Evolutionary conservation across 169 alveolate genomes (phyloP), one percentile per base, ranked within the genome.

Genomic region (Eimeria praecox): DNA sequence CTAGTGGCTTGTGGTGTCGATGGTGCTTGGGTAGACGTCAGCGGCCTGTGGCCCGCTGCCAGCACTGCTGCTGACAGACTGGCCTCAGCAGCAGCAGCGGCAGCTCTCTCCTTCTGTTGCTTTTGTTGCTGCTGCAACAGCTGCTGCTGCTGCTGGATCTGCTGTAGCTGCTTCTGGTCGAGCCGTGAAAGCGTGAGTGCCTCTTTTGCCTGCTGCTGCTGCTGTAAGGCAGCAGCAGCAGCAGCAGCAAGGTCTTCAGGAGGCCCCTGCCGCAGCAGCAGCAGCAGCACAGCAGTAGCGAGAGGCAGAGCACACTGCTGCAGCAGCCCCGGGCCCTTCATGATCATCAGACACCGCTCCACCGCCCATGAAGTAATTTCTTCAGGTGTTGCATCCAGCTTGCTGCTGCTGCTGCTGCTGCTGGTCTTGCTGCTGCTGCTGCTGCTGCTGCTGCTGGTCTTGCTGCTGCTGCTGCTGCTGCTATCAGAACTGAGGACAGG

Each of bases 81-180:
- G 40, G 92, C 92, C 30, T 62, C 92, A 56, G 92, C 92, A 56
- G 92, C 92, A 59, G 78, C 92, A 38, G 92, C 92, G 40, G 92
- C 92, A 86, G 92, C 92, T 44, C 30, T 52, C 66, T 86, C 42
- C 40, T 59, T 78, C 92, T 86, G 80, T 62, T 38, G 92, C 42
- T 86, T 54, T 59, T 86, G 92, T 64, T 86, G 80, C 40, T 38
- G 80, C 71, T 38, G 80, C 38, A 35, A 30, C 40, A 35, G 75
- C 92, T 56, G 56, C 82, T 86, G 80, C 44, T 59, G 92, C 62
- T 54, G 92, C 40, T 86, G 92, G 40, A 59, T 12, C 92, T 56
- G 92, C 78, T 86, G 92, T 80, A 44, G 75, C 56, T 56, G 92
- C 78, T 14, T 66, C 80, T 44, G 92, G 59, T 54, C 75, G 54